Evolutionary conservation across 2,329 filamentous ascomycete species (phyloP), one percentile per base, ranked within the genome.

Genomic region (Trichoderma gracile): DNA sequence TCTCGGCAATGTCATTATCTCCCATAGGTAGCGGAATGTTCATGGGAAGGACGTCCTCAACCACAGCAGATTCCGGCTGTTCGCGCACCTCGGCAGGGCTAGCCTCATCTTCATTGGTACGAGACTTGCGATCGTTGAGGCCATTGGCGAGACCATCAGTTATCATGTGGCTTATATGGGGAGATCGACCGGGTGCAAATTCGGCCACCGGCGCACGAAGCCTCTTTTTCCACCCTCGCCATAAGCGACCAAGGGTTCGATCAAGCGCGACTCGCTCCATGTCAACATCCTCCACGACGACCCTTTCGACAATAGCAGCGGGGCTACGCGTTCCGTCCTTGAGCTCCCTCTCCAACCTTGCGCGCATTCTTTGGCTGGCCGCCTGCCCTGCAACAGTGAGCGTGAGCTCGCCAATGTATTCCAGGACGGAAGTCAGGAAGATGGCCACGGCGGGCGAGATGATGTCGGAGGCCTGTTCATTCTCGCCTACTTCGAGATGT

Each of bases 161-260:
- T 62, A 70, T 71, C 30, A 69, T 65, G 40, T 73, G 70, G 21
- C 67, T 80, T 52, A 79, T 77, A 1, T 85, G 84, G 66, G 80
- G 82, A 2, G 84, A 79, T 27, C 82, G 78, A 42, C 80, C 76
- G 55, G 80, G 77, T 53, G 80, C 78, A 55, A 79, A 74, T 45
- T 83, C 80, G 40, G 79, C 76, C 40, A 74, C 75, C 0, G 86
- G 85, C 7, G 83, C 82, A 65, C 91, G 86, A 70, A 91, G 83
- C 67, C 90, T 86, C 79, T 97, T 97, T 78, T 95, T 92, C 95
- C 95, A 99, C 27, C 91, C 90, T 70, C 95, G 87, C 95, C 95
- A 99, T 49, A 98, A 81, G 55, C 93, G 84, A 21, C 95, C 95
- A 1, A 99, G 80, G 2, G 92, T 93, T 64, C 93, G 86, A 73